A percentile compares a stretch with the other conserved stretches of the same genome.
Evolutionary conservation across 208 protist genomes (phyloP).

Genomic region (Phytomonas sp.): DNA sequence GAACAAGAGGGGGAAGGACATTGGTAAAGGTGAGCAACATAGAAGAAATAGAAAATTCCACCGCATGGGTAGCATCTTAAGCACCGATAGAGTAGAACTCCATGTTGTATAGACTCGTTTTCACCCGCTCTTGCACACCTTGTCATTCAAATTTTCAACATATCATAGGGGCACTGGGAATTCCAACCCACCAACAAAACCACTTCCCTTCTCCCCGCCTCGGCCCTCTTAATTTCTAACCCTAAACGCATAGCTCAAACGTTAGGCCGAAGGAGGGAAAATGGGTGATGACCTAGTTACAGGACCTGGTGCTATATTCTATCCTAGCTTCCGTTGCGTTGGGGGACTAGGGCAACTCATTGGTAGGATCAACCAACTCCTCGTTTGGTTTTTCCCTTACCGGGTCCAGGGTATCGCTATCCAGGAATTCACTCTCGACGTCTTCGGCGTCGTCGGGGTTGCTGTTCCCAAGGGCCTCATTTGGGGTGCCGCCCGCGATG

Average conservation of each 20-base stretch:
- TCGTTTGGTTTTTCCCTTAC: conserved; percentile 9
- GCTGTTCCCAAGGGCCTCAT: background rate
- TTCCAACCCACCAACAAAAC: conserved; percentile 1
- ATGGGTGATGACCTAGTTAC: background rate
- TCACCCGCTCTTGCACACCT: no score
- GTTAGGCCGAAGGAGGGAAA: no score
- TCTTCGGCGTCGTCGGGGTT: conserved; percentile 12
- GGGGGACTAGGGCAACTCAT: no score
- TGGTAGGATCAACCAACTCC: no score
- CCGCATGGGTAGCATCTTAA: background rate
- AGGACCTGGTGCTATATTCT: background rate
- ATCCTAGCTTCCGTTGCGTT: background rate
- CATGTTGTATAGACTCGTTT: no score
- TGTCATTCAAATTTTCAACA: no score
- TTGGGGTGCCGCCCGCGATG: conserved; percentile 14
- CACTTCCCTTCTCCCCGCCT: background rate
- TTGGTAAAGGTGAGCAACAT: conserved; percentile 5
- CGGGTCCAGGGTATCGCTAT: conserved; percentile 1
- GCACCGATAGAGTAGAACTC: background rate
- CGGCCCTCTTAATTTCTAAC: no score
- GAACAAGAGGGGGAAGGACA: conserved; percentile 7
- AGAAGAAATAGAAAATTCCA: background rate
- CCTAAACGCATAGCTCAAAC: no score
- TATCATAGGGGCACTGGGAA: background rate
- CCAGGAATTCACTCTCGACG: conserved; percentile 5